Percentiles rank a stretch among this genome's conserved stretches.
Evolutionary conservation across 2,329 filamentous ascomycete species (phyloP).

Genomic region (Hypoxylon sp.): DNA sequence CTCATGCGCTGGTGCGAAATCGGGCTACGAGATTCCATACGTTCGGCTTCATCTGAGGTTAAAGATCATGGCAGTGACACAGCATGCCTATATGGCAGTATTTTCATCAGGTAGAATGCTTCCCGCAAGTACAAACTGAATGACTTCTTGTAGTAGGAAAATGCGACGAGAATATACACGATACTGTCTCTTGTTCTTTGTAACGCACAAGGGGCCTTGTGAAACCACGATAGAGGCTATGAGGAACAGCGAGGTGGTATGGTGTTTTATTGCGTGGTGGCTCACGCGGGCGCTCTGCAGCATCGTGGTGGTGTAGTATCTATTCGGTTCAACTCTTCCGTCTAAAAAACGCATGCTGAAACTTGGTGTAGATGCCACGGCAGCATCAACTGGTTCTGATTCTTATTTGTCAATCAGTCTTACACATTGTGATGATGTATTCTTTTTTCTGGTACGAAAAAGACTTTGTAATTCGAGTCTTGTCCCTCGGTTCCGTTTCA

Average conservation of each 20-base stretch:
- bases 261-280: constrained; percentile 12
- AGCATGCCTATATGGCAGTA: background rate
- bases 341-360: background rate
- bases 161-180: background rate
- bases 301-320: background rate
- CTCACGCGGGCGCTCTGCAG: constrained; percentile 1
- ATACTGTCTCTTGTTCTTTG: background rate
- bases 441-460: constrained; percentile 5
- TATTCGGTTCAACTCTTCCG: background rate
- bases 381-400: constrained; percentile 1
- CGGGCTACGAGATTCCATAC: constrained; percentile 1
- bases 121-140: background rate
- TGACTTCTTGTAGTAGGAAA: background rate
- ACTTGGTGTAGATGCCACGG: background rate
- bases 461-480: background rate
- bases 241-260: constrained; percentile 8
- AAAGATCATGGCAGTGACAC: background rate
- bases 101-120: background rate
- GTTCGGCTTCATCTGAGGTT: constrained; percentile 3
- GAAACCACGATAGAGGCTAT: background rate
- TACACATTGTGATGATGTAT: constrained; percentile 1
- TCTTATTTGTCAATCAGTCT: constrained; percentile 2
- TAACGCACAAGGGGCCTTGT: background rate
- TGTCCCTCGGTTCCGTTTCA: constrained; percentile 19
- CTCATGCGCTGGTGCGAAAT: constrained; percentile 17